These are phyloP conservation scores for Fremontodendron californicum DNA, from an alignment of 345 rosid species.

Conservation along the genomic window DNA sequence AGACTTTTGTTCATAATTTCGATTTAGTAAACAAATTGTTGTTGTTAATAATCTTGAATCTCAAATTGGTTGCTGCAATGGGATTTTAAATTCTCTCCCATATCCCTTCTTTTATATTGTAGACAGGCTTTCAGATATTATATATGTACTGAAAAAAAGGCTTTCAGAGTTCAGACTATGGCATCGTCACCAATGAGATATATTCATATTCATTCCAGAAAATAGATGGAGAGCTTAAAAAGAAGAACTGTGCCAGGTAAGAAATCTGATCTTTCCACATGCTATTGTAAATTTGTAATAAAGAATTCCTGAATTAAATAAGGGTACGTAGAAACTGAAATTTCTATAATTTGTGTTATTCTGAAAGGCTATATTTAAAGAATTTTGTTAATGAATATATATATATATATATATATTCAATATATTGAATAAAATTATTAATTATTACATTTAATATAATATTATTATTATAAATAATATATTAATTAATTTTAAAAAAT, in stretches of 20 bases:
- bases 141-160: not conserved
- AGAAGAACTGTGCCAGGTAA: constrained; percentile 26
- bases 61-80: not conserved
- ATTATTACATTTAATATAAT: too few relatives aligned
- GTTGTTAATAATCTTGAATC: not conserved
- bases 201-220: not conserved
- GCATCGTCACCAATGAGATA: not conserved
- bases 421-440: too few relatives aligned
- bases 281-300: not conserved
- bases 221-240: constrained; percentile 1
- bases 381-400: too few relatives aligned
- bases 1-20: constrained; percentile 9
- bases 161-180: not conserved
- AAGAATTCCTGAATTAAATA: not conserved
- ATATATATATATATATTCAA: too few relatives aligned
- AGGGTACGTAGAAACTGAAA: not conserved
- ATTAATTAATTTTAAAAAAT: too few relatives aligned
- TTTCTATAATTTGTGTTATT: not conserved
- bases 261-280: constrained; percentile 23
- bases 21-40: constrained; percentile 6
- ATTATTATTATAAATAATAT: too few relatives aligned
- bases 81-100: not conserved
- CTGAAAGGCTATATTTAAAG: not conserved
- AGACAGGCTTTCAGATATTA: constrained; percentile 9
- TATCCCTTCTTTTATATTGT: not conserved